These are phyloP conservation scores for Arthrobotrys pseudoclavata DNA, from an alignment of 2,329 filamentous ascomycete genomes.

Conservation along the genomic window DNA sequence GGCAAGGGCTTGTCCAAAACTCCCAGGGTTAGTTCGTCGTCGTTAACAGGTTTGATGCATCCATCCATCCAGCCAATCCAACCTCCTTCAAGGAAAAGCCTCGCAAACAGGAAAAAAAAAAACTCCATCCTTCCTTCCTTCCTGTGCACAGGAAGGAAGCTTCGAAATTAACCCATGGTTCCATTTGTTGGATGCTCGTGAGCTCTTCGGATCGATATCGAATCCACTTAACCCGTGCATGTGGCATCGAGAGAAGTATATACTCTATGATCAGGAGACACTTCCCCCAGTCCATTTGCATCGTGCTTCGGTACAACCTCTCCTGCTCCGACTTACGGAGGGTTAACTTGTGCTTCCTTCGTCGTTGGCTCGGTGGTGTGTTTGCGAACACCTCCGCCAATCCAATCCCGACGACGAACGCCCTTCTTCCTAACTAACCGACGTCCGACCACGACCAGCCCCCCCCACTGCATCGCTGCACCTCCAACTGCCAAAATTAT, in stretches of 20 bases:
- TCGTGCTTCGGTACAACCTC: not conserved
- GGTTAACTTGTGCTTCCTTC: constrained; percentile 3
- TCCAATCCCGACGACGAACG: constrained; percentile 8
- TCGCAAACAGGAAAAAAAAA: constrained; percentile 26
- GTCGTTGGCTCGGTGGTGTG: not conserved
- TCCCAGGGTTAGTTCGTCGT: constrained; percentile 5
- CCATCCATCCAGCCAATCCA: not conserved
- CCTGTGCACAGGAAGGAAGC: not conserved
- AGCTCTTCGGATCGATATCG: constrained; percentile 4
- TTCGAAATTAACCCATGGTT: not conserved
- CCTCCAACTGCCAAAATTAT: constrained; percentile 10
- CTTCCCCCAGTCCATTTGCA: not conserved
- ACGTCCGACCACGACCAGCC: constrained; percentile 4
- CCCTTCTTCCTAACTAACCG: constrained; percentile 9
- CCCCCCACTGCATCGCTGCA: constrained; percentile 1
- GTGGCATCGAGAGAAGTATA: not conserved
- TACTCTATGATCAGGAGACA: constrained; percentile 9
- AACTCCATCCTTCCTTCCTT: too few relatives aligned
- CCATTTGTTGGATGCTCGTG: constrained; percentile 5
- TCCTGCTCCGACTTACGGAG: constrained; percentile 20
- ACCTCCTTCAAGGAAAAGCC: not conserved
- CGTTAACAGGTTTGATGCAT: constrained; percentile 2
- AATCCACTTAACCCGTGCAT: not conserved
- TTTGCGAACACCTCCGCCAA: constrained; percentile 13
- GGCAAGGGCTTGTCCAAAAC: constrained; percentile 9